Base-by-base conservation (phyloP, 2,329 filamentous ascomycete species). In the Clonostachys rhizophaga region DNA sequence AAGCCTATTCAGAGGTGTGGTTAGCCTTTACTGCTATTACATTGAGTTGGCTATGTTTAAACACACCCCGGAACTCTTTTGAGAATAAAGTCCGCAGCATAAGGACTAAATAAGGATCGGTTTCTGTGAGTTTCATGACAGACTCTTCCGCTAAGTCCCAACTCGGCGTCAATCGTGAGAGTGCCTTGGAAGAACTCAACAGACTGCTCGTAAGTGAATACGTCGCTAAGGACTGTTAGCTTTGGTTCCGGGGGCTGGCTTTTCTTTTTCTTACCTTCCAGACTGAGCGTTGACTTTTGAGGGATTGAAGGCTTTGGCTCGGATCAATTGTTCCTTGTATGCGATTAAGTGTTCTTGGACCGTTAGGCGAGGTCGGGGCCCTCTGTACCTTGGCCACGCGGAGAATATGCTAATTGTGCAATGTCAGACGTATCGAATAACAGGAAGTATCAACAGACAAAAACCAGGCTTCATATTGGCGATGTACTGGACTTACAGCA, bases 81-180 rank as follows among this genome's bases (percentile, higher is more conserved):
- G 34, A 67, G n/a, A 12, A 65, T 55, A n/a, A 57, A 48, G 3
- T 51, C 53, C 1, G 61, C 51, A 0, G 51, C 49, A 40, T 64
- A 60, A 3, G 61, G 63, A n/a, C 53, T 64, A 45, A 58, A 64
- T 8, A 64, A 48, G 2, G 60, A 60, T 8, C 61, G 50, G 49
- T 63, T 64, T 12, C 62, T 53, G 39, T 65, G 62, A 11, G 58
- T 64, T 50, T 67, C 63, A 41, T 67, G 62, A 43, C 49, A 57
- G 5, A 65, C 57, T 8, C 47, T 54, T 5, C 61, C 64, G 2
- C 51, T 34, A 1, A 66, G 51, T 0, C 61, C 62, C 5, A 62
- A 43, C 44, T 64, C 61, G 4, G 54, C 52, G n/a, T 65, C 60
- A 9, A 66, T 50, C 9, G 55, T 42, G 4, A 66, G 52, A 2